phyloP scores from a whole-genome alignment of 2,329 filamentous ascomycete species.

The Malbranchea zuffiana region DNA sequence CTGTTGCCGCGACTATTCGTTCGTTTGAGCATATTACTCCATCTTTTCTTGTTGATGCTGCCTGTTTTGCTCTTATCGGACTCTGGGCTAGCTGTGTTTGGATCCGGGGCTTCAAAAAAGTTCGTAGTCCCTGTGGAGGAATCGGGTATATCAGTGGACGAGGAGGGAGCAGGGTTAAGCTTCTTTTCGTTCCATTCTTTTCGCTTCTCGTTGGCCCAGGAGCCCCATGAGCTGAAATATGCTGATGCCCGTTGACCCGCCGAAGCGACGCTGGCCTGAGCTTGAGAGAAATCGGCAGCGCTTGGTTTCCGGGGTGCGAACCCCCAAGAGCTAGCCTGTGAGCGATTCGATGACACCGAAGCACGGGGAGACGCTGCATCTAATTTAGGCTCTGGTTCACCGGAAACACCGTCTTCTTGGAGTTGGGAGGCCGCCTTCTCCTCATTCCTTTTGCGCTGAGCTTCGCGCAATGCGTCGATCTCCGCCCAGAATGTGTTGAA shows the following conservation, averaged over 20 bases:
- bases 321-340: conserved; percentile 19
- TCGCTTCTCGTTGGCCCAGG: conserved; percentile 45
- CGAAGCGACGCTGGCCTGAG: conserved; percentile 45
- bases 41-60: conserved; percentile 18
- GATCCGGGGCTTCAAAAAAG: neutral
- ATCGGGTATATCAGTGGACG: conserved; percentile 6
- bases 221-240: conserved; percentile 53
- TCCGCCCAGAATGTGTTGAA: conserved; percentile 86
- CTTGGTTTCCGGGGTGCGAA: conserved; percentile 25
- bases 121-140: conserved; percentile 5
- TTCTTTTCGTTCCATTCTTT: conserved; percentile 37
- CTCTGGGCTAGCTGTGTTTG: conserved; percentile 19
- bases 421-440: conserved; percentile 18
- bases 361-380: conserved; percentile 18
- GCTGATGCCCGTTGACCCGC: conserved; percentile 48
- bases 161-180: conserved; percentile 5
- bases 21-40: conserved; percentile 28
- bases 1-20: conserved; percentile 9
- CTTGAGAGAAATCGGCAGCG: conserved; percentile 41
- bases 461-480: conserved; percentile 69
- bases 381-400: conserved; percentile 17
- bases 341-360: conserved; percentile 17
- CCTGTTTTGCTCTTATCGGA: conserved; percentile 8
- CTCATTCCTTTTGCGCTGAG: conserved; percentile 48
- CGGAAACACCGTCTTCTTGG: conserved; percentile 14